phyloP scores from a whole-genome alignment of 495 filamentous ascomycete species.

The Aspergillus sparsus region DNA sequence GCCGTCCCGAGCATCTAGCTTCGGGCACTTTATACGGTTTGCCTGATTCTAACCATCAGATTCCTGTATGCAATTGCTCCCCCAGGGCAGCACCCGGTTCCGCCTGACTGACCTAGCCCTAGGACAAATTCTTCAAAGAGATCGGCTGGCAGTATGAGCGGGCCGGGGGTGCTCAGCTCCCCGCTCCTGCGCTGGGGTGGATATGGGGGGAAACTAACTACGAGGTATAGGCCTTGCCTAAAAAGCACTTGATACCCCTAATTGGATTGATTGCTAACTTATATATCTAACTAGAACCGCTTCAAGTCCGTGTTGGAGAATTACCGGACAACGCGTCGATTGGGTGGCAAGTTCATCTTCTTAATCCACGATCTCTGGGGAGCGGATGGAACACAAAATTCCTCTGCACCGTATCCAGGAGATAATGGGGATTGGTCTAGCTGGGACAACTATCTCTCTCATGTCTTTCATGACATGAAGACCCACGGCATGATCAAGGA shows the following conservation, averaged over 20 bases:
- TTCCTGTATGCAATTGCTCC: not conserved
- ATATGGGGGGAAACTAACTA: not conserved
- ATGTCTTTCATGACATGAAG: not conserved
- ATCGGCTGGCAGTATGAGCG: not conserved
- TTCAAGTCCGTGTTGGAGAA: not conserved
- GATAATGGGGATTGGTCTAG: not conserved
- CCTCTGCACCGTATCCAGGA: not conserved
- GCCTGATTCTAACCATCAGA: not conserved
- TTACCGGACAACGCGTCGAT: not conserved
- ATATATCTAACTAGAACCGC: not conserved
- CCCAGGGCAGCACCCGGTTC: too few species aligned
- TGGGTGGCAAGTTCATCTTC: not conserved
- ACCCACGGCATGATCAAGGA: not conserved
- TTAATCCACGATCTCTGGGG: not conserved
- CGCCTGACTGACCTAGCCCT: too few species aligned
- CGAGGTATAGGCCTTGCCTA: not conserved
- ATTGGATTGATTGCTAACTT: too few species aligned
- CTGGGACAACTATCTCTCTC: conserved; percentile 1
- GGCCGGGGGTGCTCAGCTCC: not conserved
- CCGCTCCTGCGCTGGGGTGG: not conserved
- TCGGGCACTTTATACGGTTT: not conserved
- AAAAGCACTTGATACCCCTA: not conserved
- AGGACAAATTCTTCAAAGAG: not conserved
- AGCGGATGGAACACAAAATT: not conserved
- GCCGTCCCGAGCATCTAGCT: not conserved